Percentiles rank a stretch among this genome's conserved stretches.
These are phyloP conservation scores for Fusarium bulbicola DNA, from an alignment of 2,329 filamentous ascomycete genomes.

Conservation along the genomic window DNA sequence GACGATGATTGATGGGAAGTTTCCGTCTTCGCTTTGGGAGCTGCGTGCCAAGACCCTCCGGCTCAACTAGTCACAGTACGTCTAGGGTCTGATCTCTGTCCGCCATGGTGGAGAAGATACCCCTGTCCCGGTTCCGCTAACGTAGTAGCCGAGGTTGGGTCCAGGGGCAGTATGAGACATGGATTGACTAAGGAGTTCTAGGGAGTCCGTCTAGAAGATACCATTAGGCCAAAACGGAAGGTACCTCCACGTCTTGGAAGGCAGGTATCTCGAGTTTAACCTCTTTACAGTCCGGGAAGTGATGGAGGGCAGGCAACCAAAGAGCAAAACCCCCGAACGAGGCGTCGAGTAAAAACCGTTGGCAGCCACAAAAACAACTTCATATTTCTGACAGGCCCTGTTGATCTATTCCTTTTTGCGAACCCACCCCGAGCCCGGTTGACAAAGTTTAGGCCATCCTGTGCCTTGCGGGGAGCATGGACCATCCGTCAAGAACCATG, in stretches of 20 bases:
- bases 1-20: conserved; percentile 36
- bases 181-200: conserved; percentile 3
- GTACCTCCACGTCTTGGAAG: too few species aligned
- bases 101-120: conserved; percentile 33
- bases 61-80: conserved; percentile 20
- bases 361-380: conserved; percentile 28
- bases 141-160: conserved; percentile 31
- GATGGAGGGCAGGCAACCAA: conserved; percentile 5
- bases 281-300: conserved; percentile 8
- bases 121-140: conserved; percentile 27
- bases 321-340: conserved; percentile 22
- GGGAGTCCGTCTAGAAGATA: too few species aligned
- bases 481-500: conserved; percentile 3
- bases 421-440: conserved; percentile 28
- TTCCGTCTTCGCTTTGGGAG: conserved; percentile 3
- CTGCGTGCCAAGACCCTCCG: conserved; percentile 30
- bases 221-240: too few species aligned
- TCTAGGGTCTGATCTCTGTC: conserved; percentile 24
- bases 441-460: conserved; percentile 22
- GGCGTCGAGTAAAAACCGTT: conserved; percentile 29
- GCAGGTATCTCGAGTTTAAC: too few species aligned
- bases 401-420: conserved; percentile 39
- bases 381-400: conserved; percentile 33
- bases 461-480: conserved; percentile 24
- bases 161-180: conserved; percentile 18